Evolutionary conservation across 805 yeast genomes (phyloP).

Genomic region (Wickerhamomyces strasburgensis): DNA sequence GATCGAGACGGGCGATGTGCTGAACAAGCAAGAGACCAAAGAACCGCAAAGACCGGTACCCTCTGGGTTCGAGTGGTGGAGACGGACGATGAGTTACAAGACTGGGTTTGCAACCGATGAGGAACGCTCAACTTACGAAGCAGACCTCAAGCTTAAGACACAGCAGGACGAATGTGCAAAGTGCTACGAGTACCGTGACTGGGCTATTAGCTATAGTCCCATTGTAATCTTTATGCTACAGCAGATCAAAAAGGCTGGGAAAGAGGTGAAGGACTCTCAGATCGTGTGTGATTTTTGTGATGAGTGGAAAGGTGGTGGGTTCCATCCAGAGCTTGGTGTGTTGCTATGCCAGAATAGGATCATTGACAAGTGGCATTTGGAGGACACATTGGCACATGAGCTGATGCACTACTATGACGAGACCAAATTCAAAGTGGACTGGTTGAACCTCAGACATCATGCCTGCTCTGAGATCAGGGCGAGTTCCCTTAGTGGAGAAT

Average conservation of each 20-base stretch:
- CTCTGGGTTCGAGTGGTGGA: slow-evolving; percentile 75
- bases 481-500: slow-evolving; percentile 88
- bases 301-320: slow-evolving; percentile 85
- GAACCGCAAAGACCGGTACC: neutral
- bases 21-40: neutral
- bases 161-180: slow-evolving; percentile 51
- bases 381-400: slow-evolving; percentile 90
- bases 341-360: slow-evolving; percentile 78
- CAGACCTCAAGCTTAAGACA: slow-evolving; percentile 41
- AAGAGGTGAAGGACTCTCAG: slow-evolving; percentile 42
- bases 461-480: slow-evolving; percentile 98
- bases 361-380: slow-evolving; percentile 68
- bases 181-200: slow-evolving; percentile 74
- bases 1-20: neutral
- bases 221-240: slow-evolving; percentile 82
- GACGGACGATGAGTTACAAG: slow-evolving; percentile 62
- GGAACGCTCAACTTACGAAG: slow-evolving; percentile 53
- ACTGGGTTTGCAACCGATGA: slow-evolving; percentile 60
- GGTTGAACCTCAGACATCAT: slow-evolving; percentile 82
- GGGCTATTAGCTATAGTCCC: slow-evolving; percentile 79
- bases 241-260: slow-evolving; percentile 62
- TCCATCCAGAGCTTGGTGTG: slow-evolving; percentile 84
- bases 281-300: slow-evolving; percentile 81
- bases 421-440: slow-evolving; percentile 80
- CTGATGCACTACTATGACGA: slow-evolving; percentile 91